Conservation (phyloP, 164 flowering plant genomes). For the Magnolia officinalis region DNA sequence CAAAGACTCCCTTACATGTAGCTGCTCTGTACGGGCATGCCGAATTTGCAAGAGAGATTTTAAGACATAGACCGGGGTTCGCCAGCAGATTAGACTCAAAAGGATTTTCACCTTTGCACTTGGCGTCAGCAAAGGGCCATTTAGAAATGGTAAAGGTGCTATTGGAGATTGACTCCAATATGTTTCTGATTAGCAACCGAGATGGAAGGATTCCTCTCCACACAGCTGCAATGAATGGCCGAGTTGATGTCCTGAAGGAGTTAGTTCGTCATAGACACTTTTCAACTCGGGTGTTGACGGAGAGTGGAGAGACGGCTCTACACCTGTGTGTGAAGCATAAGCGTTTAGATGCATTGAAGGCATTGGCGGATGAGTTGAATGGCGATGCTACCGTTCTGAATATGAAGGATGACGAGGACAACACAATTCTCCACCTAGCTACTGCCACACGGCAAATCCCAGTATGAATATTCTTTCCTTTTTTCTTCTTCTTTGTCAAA, state of each 20-base stretch:
- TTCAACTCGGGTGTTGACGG: background rate
- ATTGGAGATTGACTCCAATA: background rate
- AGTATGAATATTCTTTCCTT: too few species aligned
- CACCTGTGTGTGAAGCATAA: background rate
- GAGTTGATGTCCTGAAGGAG: slow-evolving; percentile 16
- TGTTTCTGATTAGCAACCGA: background rate
- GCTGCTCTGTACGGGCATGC: slow-evolving; percentile 17
- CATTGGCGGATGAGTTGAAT: background rate
- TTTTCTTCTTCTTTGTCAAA: too few species aligned
- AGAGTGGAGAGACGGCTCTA: background rate
- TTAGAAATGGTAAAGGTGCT: slow-evolving; percentile 11
- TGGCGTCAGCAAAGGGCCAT: slow-evolving; percentile 26
- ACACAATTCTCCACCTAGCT: background rate
- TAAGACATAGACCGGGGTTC: slow-evolving; percentile 12
- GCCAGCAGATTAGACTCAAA: slow-evolving; percentile 14
- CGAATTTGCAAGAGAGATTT: slow-evolving; percentile 12
- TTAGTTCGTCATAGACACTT: slow-evolving; percentile 3
- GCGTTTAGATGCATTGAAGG: background rate
- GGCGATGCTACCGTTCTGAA: background rate
- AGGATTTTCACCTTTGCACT: slow-evolving; percentile 25
- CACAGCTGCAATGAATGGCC: slow-evolving; percentile 31
- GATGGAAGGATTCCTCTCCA: slow-evolving; percentile 24
- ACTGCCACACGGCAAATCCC: background rate
- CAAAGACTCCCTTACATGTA: slow-evolving; percentile 17
- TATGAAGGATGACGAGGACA: background rate